Evolutionary conservation across 768 basidiomycete genomes (phyloP).

Genomic region (Russula olivacea): DNA sequence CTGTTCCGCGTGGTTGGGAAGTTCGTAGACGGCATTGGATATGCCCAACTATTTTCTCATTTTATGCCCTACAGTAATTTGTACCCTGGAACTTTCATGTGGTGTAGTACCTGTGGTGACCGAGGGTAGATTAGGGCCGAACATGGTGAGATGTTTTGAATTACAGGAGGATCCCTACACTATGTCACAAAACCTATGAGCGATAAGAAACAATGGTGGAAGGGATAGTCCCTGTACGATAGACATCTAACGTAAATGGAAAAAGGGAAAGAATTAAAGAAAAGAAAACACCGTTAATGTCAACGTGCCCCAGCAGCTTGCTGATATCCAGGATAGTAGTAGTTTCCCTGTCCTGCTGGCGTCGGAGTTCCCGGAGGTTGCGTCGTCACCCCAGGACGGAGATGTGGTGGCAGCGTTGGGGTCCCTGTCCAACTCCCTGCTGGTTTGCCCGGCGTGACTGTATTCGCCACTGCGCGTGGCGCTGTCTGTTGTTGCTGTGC

Average conservation of each 20-base stretch:
- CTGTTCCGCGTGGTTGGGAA: slow-evolving; percentile 23
- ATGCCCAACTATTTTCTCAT: slow-evolving; percentile 6
- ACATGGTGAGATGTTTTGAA: slow-evolving; percentile 1
- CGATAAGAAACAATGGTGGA: slow-evolving; percentile 1
- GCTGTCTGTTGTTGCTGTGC: slow-evolving; percentile 27
- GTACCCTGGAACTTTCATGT: not conserved
- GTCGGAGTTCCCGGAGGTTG: slow-evolving; percentile 26
- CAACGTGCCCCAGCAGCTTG: slow-evolving; percentile 25
- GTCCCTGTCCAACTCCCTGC: slow-evolving; percentile 29
- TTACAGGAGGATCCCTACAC: slow-evolving; percentile 8
- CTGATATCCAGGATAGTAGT: slow-evolving; percentile 28
- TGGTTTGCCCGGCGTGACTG: slow-evolving; percentile 36
- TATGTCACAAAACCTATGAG: not conserved
- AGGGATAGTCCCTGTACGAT: slow-evolving; percentile 12
- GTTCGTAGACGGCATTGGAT: slow-evolving; percentile 31
- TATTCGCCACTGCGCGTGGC: slow-evolving; percentile 50
- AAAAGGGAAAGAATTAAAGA: not conserved
- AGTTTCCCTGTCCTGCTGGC: slow-evolving; percentile 26
- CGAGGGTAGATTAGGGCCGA: not conserved
- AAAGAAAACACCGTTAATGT: not conserved
- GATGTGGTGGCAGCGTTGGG: slow-evolving; percentile 40
- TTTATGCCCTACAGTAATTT: not conserved
- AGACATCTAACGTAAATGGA: slow-evolving; percentile 11
- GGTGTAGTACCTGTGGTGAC: not conserved
- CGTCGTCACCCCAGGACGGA: slow-evolving; percentile 29